Percentiles rank a stretch among this genome's conserved stretches.
Conservation (phyloP, 1,139 yeast genomes). For the Saccharomyces hybrid region DNA sequence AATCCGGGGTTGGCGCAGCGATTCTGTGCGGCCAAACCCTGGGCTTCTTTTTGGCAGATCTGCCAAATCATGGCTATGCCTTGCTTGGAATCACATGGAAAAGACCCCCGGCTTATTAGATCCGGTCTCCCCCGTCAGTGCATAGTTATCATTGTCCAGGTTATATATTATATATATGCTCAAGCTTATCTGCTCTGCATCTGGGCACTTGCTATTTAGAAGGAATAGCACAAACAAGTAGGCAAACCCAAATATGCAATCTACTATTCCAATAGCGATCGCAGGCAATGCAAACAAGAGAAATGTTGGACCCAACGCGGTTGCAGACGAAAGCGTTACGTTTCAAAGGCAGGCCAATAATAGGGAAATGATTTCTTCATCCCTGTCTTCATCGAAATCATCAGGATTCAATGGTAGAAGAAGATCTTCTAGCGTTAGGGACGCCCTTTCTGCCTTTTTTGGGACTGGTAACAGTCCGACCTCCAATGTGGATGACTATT, state of each 20-base stretch:
- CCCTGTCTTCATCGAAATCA: background rate
- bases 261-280: background rate
- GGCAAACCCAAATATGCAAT: background rate
- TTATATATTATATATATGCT: background rate
- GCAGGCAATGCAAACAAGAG: background rate
- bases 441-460: background rate
- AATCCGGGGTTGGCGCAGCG: constrained; percentile 1
- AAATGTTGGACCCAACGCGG: background rate
- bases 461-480: background rate
- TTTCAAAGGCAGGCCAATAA: background rate
- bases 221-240: background rate
- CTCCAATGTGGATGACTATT: background rate
- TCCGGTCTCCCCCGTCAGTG: background rate
- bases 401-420: background rate
- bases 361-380: background rate
- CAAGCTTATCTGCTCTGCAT: no score
- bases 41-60: background rate
- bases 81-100: background rate
- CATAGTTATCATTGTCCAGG: background rate
- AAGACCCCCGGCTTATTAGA: background rate
- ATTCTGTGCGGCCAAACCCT: background rate
- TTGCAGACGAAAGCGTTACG: background rate
- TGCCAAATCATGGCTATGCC: background rate
- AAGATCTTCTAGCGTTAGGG: background rate
- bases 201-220: no score